Evolutionary conservation across 805 yeast genomes (phyloP).

Genomic region (Zygoascus tannicola): DNA sequence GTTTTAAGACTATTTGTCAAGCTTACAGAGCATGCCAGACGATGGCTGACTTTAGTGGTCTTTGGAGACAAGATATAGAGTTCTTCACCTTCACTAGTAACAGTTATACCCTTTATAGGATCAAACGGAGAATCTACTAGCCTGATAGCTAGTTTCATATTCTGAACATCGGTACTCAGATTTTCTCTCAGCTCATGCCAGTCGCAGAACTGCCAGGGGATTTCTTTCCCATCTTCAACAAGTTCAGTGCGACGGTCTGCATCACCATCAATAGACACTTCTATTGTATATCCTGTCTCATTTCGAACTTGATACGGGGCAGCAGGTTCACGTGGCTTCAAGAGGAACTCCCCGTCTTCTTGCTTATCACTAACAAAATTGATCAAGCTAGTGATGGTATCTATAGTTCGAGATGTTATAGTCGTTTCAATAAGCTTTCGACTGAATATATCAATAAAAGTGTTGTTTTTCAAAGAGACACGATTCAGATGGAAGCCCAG

Average conservation of each 20-base stretch:
- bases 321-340: slow-evolving; percentile 60
- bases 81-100: slow-evolving; percentile 77
- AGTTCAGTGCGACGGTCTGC: slow-evolving; percentile 19
- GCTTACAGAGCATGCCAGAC: slow-evolving; percentile 62
- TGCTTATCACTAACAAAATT: slow-evolving; percentile 30
- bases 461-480: slow-evolving; percentile 34
- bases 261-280: slow-evolving; percentile 64
- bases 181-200: slow-evolving; percentile 83
- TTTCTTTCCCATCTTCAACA: slow-evolving; percentile 37
- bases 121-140: slow-evolving; percentile 49
- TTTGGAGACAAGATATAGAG: slow-evolving; percentile 60
- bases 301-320: slow-evolving; percentile 75
- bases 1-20: slow-evolving; percentile 70
- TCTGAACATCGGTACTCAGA: slow-evolving; percentile 52
- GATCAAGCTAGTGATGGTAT: slow-evolving; percentile 61
- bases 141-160: slow-evolving; percentile 50
- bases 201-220: slow-evolving; percentile 90
- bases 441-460: slow-evolving; percentile 61
- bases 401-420: slow-evolving; percentile 72
- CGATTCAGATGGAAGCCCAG: slow-evolving; percentile 61
- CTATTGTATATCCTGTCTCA: slow-evolving; percentile 76
- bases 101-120: slow-evolving; percentile 47
- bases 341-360: slow-evolving; percentile 17
- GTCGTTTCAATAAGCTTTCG: slow-evolving; percentile 70
- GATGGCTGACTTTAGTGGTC: slow-evolving; percentile 51